Evolutionary conservation across 805 yeast species (phyloP).

Genomic region (Wickerhamomyces chaumierensis): DNA sequence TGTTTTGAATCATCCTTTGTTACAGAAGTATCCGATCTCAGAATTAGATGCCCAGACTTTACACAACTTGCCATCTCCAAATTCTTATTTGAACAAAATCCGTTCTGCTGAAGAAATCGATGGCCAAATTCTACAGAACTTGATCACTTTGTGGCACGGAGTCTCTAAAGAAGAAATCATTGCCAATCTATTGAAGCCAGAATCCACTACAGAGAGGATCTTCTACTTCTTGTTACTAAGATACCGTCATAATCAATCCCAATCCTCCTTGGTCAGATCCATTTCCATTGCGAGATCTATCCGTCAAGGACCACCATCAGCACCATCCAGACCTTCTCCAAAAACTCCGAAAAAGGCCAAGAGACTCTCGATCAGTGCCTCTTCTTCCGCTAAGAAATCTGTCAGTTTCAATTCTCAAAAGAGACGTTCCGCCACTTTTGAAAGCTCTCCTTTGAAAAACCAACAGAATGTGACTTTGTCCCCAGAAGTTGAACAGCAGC

Average conservation of each 20-base stretch:
- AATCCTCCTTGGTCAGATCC: constrained; percentile 19
- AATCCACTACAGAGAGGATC: constrained; percentile 63
- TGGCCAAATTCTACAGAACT: constrained; percentile 59
- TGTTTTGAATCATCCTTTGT: constrained; percentile 66
- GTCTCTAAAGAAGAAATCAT: constrained; percentile 48
- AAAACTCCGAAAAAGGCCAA: constrained; percentile 23
- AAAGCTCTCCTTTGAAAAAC: background rate
- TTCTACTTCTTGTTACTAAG: constrained; percentile 67
- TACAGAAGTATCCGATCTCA: constrained; percentile 45
- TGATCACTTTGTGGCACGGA: constrained; percentile 77
- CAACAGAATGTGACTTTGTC: constrained; percentile 1
- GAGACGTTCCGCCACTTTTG: constrained; percentile 10
- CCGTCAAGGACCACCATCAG: constrained; percentile 6
- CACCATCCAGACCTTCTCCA: constrained; percentile 5
- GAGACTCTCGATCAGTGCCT: constrained; percentile 32
- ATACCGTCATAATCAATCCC: constrained; percentile 59
- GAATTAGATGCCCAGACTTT: constrained; percentile 14
- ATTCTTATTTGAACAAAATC: constrained; percentile 16
- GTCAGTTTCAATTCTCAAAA: constrained; percentile 30
- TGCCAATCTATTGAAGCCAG: constrained; percentile 39
- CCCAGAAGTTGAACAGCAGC: constrained; percentile 4
- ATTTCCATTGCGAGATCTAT: constrained; percentile 20
- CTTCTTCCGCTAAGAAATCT: constrained; percentile 38
- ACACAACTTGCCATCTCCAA: constrained; percentile 21
- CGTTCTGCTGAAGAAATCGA: constrained; percentile 42